A percentile compares a stretch with the other conserved stretches of the same genome.
phyloP scores from a whole-genome alignment of 257 asterid species.

The Leptodermis oblonga region DNA sequence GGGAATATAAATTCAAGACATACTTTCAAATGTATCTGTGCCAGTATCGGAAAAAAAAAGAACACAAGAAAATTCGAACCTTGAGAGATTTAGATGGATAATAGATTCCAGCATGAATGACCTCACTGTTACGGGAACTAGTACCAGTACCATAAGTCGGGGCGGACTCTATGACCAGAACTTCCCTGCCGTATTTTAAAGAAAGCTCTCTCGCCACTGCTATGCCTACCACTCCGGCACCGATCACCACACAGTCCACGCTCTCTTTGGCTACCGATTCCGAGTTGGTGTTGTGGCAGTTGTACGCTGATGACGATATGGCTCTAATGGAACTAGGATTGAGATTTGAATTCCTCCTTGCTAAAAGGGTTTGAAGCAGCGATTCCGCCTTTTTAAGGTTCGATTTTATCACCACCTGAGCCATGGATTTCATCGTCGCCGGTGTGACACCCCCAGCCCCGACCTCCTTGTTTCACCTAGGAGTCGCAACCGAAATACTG shows the following conservation, averaged over 20 bases:
- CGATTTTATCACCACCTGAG: not conserved
- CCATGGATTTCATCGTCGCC: slow-evolving; percentile 7
- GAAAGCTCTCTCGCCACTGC: slow-evolving; percentile 90
- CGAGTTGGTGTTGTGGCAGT: not conserved
- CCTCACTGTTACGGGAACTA: slow-evolving; percentile 91
- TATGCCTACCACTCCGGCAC: slow-evolving; percentile 86
- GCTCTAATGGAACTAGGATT: slow-evolving; percentile 12
- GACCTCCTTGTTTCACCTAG: no score
- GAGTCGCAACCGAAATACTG: no score
- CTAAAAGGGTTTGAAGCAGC: slow-evolving; percentile 5
- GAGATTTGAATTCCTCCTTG: not conserved
- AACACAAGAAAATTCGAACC: slow-evolving; percentile 31
- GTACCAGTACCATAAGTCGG: slow-evolving; percentile 75
- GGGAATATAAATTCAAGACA: no score
- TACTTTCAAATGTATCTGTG: not conserved
- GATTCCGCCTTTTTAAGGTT: not conserved
- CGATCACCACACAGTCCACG: slow-evolving; percentile 75
- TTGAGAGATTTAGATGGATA: slow-evolving; percentile 72
- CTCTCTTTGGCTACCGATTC: slow-evolving; percentile 43
- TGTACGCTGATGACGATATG: slow-evolving; percentile 11
- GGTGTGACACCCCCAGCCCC: no score
- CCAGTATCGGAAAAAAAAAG: not conserved
- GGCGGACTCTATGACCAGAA: slow-evolving; percentile 69
- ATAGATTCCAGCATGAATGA: slow-evolving; percentile 84
- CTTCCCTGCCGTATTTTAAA: slow-evolving; percentile 53